These are phyloP conservation scores for Salix koriyanagi DNA, from an alignment of 345 rosid species.

Conservation along the genomic window DNA sequence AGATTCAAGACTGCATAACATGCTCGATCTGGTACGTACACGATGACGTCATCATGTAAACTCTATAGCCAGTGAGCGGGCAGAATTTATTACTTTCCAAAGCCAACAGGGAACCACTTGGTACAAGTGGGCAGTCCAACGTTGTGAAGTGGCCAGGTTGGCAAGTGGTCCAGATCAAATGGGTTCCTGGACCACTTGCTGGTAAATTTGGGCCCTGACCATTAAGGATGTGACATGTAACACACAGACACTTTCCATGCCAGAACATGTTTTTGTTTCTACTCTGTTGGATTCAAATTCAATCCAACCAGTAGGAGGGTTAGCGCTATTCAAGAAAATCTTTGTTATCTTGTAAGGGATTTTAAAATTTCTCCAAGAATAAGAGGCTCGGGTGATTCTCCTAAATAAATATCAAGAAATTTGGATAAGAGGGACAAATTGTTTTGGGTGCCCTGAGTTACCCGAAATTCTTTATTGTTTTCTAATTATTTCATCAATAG, in stretches of 20 bases:
- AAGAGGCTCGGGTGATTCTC: too few relatives aligned
- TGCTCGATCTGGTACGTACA: background rate
- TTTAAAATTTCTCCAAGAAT: too few relatives aligned
- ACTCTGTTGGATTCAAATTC: background rate
- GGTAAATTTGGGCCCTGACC: background rate
- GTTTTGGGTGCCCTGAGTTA: too few relatives aligned
- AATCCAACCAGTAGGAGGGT: background rate
- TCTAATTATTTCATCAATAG: too few relatives aligned
- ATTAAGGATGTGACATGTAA: background rate
- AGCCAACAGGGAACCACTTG: background rate
- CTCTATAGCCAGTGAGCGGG: background rate
- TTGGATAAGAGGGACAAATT: too few relatives aligned
- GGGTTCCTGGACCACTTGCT: slow-evolving; percentile 5
- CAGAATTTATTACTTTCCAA: background rate
- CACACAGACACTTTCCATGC: background rate
- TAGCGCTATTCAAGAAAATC: too few relatives aligned
- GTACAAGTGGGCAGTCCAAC: background rate
- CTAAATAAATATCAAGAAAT: too few relatives aligned
- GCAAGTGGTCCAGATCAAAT: background rate
- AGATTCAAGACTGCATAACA: too few relatives aligned
- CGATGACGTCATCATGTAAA: background rate
- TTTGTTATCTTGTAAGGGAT: too few relatives aligned
- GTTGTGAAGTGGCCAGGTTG: background rate
- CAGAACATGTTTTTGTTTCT: background rate
- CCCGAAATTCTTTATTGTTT: too few relatives aligned